Base-by-base conservation (phyloP, 306 rosid genomes). In the Prunus armeniaca region DNA sequence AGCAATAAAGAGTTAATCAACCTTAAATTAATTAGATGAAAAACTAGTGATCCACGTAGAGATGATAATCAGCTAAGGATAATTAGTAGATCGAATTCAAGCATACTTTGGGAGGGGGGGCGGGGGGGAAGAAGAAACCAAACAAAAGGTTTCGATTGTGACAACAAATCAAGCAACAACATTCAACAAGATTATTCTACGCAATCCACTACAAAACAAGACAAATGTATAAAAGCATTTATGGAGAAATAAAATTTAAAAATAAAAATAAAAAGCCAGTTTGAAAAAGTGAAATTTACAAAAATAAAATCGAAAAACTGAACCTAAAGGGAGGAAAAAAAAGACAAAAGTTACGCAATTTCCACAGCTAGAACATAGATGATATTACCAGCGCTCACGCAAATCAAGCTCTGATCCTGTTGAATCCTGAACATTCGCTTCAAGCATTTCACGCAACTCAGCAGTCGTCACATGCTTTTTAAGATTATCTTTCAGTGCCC, bases 331-430 rank as follows among this genome's bases (percentile, higher is more conserved):
- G 28, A 77, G 28, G 74, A 68, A 60, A 67, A 56, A 24, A 46
- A 34, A 6, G 41, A 38, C 43, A 38, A 38, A 38, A 38, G 9
- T 1, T 5, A 30, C 45, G 28, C 58, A 58, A 51, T 25, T 51
- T 14, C 55, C 32, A 47, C 7, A 60, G 38, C 32, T 28, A 68
- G 54, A 50, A 27, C 63, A 43, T 38, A 50, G n/a, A 64, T 13
- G 25, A 78, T 73, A 72, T 60, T 92, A 95, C 99, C 97, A 92
- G 84, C 84, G 97, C 54, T 95, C 97, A 20, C 96, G 97, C 85
- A 95, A 86, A 86, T 92, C 97, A 81, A 92, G 88, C 81, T 92
- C 99, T 79, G 99, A 92, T 82, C 99, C 97, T 12, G 90, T 77
- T 72, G 91, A 85, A 80, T 86, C 96, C 82, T 90, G 97, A 79